Percentiles rank a stretch among this genome's conserved stretches.
These are phyloP conservation scores for Acorus calamus DNA, from an alignment of 106 monocot genomes.

Conservation along the genomic window DNA sequence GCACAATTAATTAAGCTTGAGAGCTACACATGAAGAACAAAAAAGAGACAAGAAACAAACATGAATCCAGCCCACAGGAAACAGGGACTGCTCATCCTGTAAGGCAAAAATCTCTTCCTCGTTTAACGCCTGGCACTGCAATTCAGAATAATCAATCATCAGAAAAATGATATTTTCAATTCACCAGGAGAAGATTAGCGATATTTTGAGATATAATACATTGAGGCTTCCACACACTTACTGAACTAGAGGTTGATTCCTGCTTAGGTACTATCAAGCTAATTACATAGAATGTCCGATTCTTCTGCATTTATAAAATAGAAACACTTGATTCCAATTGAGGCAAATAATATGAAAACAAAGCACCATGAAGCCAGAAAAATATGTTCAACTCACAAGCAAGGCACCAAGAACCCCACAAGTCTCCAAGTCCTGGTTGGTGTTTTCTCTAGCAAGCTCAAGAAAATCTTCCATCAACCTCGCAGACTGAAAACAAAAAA, in stretches of 20 bases:
- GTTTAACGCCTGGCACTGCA: constrained; percentile 77
- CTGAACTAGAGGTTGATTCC: constrained; percentile 72
- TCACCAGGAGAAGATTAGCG: too few species aligned
- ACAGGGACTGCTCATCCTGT: constrained; percentile 57
- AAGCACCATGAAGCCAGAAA: not conserved
- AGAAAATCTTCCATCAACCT: constrained; percentile 86
- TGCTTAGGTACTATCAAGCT: constrained; percentile 90
- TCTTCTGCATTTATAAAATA: constrained; percentile 40
- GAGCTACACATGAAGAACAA: not conserved
- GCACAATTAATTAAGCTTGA: not conserved
- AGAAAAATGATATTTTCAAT: too few species aligned
- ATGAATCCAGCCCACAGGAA: constrained; percentile 93
- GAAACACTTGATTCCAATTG: too few species aligned
- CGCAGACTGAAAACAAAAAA: constrained; percentile 47
- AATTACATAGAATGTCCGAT: constrained; percentile 64
- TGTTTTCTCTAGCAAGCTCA: constrained; percentile 79
- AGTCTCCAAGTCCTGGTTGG: constrained; percentile 75
- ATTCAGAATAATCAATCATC: too few species aligned
- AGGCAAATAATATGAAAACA: not conserved
- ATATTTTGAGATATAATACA: too few species aligned
- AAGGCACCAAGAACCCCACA: constrained; percentile 92
- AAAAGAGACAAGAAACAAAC: constrained; percentile 29
- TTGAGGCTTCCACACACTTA: too few species aligned
- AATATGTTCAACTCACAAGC: constrained; percentile 46
- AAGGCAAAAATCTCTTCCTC: constrained; percentile 88